Evolutionary conservation across 2,329 filamentous ascomycete genomes (phyloP).

Genomic region (Talaromyces verruculosus): DNA sequence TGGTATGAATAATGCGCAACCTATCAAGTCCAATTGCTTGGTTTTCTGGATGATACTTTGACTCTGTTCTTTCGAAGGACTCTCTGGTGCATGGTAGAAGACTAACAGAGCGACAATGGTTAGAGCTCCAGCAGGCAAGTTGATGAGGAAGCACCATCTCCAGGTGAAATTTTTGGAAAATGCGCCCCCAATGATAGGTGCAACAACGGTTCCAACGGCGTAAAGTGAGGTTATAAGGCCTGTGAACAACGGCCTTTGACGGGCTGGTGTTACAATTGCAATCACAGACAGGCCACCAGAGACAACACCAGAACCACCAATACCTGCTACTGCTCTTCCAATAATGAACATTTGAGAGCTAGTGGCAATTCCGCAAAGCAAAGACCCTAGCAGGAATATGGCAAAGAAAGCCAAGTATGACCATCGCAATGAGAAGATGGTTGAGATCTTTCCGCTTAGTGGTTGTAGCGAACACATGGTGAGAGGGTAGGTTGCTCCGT

Average conservation of each 20-base stretch:
- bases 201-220: not conserved
- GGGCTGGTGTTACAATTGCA: not conserved
- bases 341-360: not conserved
- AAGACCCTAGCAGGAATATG: not conserved
- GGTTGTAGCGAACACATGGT: not conserved
- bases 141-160: conserved; percentile 8
- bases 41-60: not conserved
- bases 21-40: not conserved
- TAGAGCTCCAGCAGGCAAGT: not conserved
- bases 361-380: not conserved
- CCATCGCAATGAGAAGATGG: not conserved
- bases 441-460: not conserved
- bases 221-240: not conserved
- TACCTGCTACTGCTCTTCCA: conserved; percentile 4
- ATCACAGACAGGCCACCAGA: not conserved
- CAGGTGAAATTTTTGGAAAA: not conserved
- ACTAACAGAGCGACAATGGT: not conserved
- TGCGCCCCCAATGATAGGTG: not conserved
- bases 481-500: not conserved
- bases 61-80: not conserved
- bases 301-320: not conserved
- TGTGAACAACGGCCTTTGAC: not conserved
- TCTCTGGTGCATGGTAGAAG: not conserved
- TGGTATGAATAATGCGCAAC: not conserved
- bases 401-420: not conserved